Evolutionary conservation across 2,329 filamentous ascomycete species (phyloP).

Genomic region (Neodidymelliopsis sp.): DNA sequence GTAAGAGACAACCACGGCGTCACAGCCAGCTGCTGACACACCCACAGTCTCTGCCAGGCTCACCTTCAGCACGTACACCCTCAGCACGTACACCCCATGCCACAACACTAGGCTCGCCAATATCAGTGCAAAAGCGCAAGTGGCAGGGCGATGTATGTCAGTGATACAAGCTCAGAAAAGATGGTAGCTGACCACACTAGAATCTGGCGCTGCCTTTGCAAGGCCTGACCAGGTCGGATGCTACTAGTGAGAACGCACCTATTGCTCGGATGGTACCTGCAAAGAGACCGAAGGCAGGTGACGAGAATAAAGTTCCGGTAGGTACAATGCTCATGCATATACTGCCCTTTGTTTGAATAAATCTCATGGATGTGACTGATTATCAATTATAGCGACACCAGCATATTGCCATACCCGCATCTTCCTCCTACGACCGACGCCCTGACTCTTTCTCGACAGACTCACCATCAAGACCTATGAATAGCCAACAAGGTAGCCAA

Average conservation of each 20-base stretch:
- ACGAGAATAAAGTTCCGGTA: conserved; percentile 3
- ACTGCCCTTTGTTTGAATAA: too few relatives aligned
- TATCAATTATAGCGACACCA: too few relatives aligned
- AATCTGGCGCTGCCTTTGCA: conserved; percentile 4
- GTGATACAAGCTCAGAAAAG: too few relatives aligned
- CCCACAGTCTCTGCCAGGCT: conserved; percentile 1
- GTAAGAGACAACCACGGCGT: background rate
- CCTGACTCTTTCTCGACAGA: background rate
- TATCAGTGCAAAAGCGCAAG: conserved; percentile 17
- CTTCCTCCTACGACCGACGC: background rate
- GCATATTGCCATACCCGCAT: background rate
- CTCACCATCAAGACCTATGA: background rate
- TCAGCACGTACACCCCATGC: background rate
- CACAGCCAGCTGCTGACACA: background rate
- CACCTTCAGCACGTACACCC: background rate
- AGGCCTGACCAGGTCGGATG: background rate
- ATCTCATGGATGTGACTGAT: too few relatives aligned
- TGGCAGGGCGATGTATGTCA: conserved; percentile 15
- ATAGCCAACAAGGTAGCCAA: background rate
- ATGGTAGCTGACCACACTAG: too few relatives aligned
- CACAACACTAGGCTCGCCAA: background rate
- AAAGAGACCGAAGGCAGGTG: conserved; percentile 11
- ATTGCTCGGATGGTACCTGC: background rate
- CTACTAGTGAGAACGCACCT: background rate
- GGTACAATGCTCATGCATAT: background rate